A percentile compares a stretch with the other conserved stretches of the same genome.
These are phyloP conservation scores for Wickerhamiella kazuoi DNA, from an alignment of 805 yeast genomes.

Conservation along the genomic window DNA sequence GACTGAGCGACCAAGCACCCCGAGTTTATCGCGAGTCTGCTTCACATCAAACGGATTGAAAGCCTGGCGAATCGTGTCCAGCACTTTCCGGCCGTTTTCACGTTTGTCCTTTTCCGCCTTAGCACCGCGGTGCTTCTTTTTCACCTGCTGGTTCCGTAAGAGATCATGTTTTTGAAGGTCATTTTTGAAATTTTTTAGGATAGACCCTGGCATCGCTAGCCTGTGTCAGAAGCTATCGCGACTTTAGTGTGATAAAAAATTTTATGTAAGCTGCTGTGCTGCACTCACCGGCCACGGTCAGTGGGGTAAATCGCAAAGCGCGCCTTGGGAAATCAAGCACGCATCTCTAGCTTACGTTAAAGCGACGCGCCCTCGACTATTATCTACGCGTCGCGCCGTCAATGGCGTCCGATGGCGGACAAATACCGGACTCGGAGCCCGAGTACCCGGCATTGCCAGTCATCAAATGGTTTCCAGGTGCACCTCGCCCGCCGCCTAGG, in stretches of 20 bases:
- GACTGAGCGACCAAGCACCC: slow-evolving; percentile 23
- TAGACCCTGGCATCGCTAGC: slow-evolving; percentile 10
- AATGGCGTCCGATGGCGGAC: slow-evolving; percentile 4
- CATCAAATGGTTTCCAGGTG: no score
- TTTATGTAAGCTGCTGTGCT: no score
- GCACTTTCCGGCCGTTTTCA: slow-evolving; percentile 25
- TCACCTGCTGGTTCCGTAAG: slow-evolving; percentile 26
- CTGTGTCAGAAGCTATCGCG: no score
- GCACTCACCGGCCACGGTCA: no score
- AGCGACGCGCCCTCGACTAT: neutral
- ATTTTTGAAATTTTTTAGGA: slow-evolving; percentile 13
- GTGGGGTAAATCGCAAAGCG: no score
- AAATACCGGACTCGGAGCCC: slow-evolving; percentile 2
- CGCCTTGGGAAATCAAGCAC: no score
- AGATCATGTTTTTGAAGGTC: slow-evolving; percentile 37
- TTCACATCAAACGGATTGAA: slow-evolving; percentile 84
- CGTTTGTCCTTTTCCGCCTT: slow-evolving; percentile 34
- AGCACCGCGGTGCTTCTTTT: slow-evolving; percentile 7
- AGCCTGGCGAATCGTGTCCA: slow-evolving; percentile 52
- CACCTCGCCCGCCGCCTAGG: no score
- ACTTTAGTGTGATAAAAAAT: no score
- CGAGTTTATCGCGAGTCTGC: slow-evolving; percentile 42
- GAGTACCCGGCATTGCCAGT: neutral
- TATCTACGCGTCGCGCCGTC: neutral
- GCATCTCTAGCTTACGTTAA: neutral